Evolutionary conservation across 768 basidiomycete species (phyloP).

Genomic region (Lyophyllum atratum): DNA sequence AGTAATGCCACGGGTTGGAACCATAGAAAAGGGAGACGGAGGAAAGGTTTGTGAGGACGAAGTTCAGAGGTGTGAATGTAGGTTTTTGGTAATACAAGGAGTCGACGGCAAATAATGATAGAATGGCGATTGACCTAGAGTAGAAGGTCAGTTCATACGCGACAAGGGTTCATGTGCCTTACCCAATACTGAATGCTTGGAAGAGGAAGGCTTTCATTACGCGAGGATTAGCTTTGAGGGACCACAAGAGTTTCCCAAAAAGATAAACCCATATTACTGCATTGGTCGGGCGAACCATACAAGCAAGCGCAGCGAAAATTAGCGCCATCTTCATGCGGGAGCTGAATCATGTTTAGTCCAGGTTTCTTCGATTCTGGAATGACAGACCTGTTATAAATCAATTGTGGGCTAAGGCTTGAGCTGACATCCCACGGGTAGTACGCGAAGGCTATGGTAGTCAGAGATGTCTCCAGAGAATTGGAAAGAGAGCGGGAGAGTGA

Average conservation of each 20-base stretch:
- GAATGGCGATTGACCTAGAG: slow-evolving; percentile 26
- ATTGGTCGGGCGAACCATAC: slow-evolving; percentile 87
- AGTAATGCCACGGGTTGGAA: slow-evolving; percentile 83
- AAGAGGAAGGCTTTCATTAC: slow-evolving; percentile 33
- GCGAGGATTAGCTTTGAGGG: slow-evolving; percentile 36
- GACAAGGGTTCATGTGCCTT: slow-evolving; percentile 16
- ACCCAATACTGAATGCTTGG: slow-evolving; percentile 51
- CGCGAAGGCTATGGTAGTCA: slow-evolving; percentile 76
- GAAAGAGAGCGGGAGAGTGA: slow-evolving; percentile 87
- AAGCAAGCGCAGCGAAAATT: slow-evolving; percentile 72
- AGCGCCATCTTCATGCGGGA: slow-evolving; percentile 39
- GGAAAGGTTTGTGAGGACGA: slow-evolving; percentile 81
- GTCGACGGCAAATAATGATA: slow-evolving; percentile 53
- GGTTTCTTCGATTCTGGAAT: background rate
- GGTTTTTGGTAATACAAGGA: slow-evolving; percentile 66
- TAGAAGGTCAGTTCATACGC: background rate
- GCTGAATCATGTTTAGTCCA: slow-evolving; percentile 19
- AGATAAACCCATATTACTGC: slow-evolving; percentile 83
- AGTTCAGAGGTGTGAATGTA: slow-evolving; percentile 80
- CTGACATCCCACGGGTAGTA: slow-evolving; percentile 74
- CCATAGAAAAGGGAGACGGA: slow-evolving; percentile 94
- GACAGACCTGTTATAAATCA: slow-evolving; percentile 41
- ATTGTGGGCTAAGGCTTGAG: slow-evolving; percentile 33
- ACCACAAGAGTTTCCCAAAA: slow-evolving; percentile 58
- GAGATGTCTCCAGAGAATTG: slow-evolving; percentile 89